These are phyloP conservation scores for Prunella vulgaris DNA, from an alignment of 257 asterid species.

Conservation along the genomic window DNA sequence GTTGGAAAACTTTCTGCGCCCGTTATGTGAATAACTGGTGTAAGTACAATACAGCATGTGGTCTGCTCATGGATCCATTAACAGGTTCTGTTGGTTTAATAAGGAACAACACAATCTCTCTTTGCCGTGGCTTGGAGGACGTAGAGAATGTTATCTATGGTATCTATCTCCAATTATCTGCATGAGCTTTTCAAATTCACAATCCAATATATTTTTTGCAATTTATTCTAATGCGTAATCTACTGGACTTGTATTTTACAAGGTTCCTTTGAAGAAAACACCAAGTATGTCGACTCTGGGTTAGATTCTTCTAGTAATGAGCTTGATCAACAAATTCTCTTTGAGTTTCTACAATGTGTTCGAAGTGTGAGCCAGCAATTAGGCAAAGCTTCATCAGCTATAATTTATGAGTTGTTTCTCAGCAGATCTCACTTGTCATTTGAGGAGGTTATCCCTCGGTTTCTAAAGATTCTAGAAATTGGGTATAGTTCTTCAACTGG, in stretches of 20 bases:
- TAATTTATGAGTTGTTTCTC: constrained; percentile 67
- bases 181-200: constrained; percentile 17
- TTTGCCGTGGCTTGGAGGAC: constrained; percentile 77
- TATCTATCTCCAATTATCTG: constrained; percentile 23
- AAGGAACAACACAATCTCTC: constrained; percentile 65
- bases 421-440: constrained; percentile 50
- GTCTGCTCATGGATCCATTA: constrained; percentile 68
- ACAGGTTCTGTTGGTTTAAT: constrained; percentile 74
- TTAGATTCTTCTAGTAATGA: constrained; percentile 41
- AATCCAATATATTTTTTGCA: constrained; percentile 13
- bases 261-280: constrained; percentile 62
- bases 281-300: constrained; percentile 28
- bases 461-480: constrained; percentile 65
- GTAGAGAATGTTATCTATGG: constrained; percentile 72
- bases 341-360: constrained; percentile 66
- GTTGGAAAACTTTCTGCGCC: constrained; percentile 69
- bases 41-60: constrained; percentile 64
- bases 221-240: constrained; percentile 20
- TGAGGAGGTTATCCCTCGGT: constrained; percentile 72
- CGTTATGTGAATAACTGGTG: constrained; percentile 72
- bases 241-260: constrained; percentile 21
- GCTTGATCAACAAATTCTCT: constrained; percentile 50
- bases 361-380: constrained; percentile 71
- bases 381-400: constrained; percentile 83
- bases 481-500: constrained; percentile 65